phyloP scores from a whole-genome alignment of 2,329 filamentous ascomycete genomes.

The Phaeophleospora eucalypticola region DNA sequence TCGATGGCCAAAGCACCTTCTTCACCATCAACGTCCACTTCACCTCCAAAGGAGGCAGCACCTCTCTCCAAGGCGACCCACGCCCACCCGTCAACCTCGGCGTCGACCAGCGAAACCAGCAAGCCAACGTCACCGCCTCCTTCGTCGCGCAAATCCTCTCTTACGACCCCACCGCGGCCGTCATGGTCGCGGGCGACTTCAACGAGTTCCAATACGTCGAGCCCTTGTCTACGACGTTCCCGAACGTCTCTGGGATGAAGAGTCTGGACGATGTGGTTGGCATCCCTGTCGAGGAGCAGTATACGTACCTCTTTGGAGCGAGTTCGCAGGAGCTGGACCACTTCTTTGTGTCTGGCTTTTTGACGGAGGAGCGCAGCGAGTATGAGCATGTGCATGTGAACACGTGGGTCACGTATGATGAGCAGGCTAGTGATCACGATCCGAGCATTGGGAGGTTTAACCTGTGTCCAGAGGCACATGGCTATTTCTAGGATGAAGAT shows the following conservation, averaged over 20 bases:
- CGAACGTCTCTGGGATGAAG: slow-evolving; percentile 50
- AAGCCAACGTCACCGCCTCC: slow-evolving; percentile 55
- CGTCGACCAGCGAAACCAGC: slow-evolving; percentile 53
- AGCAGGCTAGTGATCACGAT: slow-evolving; percentile 64
- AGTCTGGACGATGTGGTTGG: slow-evolving; percentile 60
- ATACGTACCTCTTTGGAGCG: slow-evolving; percentile 67
- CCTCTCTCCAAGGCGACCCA: slow-evolving; percentile 60
- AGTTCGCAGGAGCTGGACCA: slow-evolving; percentile 69
- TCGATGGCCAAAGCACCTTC: slow-evolving; percentile 54
- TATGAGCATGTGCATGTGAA: slow-evolving; percentile 69
- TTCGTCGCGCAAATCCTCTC: slow-evolving; percentile 58
- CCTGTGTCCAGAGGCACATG: too few species aligned
- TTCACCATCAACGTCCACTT: slow-evolving; percentile 72
- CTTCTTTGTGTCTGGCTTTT: slow-evolving; percentile 58
- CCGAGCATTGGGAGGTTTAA: slow-evolving; percentile 62
- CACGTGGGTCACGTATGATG: slow-evolving; percentile 58
- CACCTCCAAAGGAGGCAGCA: slow-evolving; percentile 62
- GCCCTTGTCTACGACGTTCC: slow-evolving; percentile 53
- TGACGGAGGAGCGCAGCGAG: slow-evolving; percentile 41
- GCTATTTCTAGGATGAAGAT: too few species aligned
- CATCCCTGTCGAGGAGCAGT: slow-evolving; percentile 55
- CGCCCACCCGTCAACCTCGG: slow-evolving; percentile 64
- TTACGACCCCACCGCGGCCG: slow-evolving; percentile 51
- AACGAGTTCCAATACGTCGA: slow-evolving; percentile 66
- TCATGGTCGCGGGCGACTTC: slow-evolving; percentile 65